phyloP scores from a whole-genome alignment of 345 rosid genomes.

The Rhodamnia rubescens region DNA sequence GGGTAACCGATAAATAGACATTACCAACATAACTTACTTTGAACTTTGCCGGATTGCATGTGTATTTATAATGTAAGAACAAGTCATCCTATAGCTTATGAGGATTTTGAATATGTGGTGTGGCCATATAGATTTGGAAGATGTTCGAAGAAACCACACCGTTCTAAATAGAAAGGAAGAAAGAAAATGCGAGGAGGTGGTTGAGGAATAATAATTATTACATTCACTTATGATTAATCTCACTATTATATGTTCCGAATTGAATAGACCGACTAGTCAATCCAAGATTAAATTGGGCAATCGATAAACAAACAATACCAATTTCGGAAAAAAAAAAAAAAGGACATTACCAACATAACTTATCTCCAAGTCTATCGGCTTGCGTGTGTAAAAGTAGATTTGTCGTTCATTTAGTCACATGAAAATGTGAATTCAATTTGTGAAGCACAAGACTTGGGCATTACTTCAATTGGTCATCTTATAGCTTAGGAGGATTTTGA shows the following conservation, averaged over 20 bases:
- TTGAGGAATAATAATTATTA: background rate
- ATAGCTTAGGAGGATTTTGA: too few relatives aligned
- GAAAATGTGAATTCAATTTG: too few relatives aligned
- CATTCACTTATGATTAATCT: background rate
- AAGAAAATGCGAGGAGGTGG: background rate
- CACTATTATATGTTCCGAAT: accelerated
- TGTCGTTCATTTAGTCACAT: too few relatives aligned
- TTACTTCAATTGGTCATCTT: too few relatives aligned
- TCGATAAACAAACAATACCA: background rate
- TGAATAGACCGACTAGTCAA: accelerated
- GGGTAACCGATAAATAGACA: background rate
- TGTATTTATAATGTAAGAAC: background rate
- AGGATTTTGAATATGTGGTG: background rate
- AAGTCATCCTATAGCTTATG: background rate
- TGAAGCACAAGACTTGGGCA: too few relatives aligned
- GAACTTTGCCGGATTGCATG: accelerated
- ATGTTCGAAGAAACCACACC: background rate
- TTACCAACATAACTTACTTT: background rate
- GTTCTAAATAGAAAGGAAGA: background rate
- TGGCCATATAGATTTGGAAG: background rate
- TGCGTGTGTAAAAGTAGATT: background rate
- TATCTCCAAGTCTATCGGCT: accelerated
- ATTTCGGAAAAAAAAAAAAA: too few relatives aligned
- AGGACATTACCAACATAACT: background rate
- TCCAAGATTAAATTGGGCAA: background rate